Evolutionary conservation across 2,329 filamentous ascomycete species (phyloP).

Genomic region (Scopulariopsis brevicaulis): DNA sequence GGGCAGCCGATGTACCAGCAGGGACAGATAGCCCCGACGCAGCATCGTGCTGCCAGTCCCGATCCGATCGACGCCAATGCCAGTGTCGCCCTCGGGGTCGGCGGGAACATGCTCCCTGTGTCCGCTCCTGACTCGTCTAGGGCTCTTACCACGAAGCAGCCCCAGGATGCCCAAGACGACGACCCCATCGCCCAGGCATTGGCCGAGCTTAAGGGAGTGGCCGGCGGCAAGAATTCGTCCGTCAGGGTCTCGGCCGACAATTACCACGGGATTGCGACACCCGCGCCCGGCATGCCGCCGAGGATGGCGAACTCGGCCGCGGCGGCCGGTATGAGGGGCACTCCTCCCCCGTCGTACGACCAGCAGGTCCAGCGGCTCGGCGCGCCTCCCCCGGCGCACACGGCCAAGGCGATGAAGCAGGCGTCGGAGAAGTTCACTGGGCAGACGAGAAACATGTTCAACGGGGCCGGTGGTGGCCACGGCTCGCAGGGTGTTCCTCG

Average conservation of each 20-base stretch:
- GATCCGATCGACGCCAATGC: slow-evolving; percentile 86
- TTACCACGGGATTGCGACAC: slow-evolving; percentile 87
- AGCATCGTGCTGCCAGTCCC: slow-evolving; percentile 48
- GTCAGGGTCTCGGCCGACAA: slow-evolving; percentile 87
- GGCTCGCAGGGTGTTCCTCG: slow-evolving; percentile 32
- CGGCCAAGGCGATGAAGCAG: slow-evolving; percentile 90
- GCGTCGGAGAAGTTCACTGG: slow-evolving; percentile 80
- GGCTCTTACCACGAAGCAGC: slow-evolving; percentile 12
- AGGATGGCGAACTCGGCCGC: slow-evolving; percentile 20
- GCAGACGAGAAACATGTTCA: slow-evolving; percentile 73
- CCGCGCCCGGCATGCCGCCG: slow-evolving; percentile 43
- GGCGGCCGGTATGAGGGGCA: slow-evolving; percentile 53
- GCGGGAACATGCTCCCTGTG: slow-evolving; percentile 92
- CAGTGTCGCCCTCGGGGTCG: slow-evolving; percentile 85
- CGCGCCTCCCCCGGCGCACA: slow-evolving; percentile 84
- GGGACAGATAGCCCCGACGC: slow-evolving; percentile 21
- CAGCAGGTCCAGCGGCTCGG: slow-evolving; percentile 68
- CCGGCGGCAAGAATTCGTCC: slow-evolving; percentile 64
- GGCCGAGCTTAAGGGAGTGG: slow-evolving; percentile 80
- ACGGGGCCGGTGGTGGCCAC: slow-evolving; percentile 19
- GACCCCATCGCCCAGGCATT: slow-evolving; percentile 90
- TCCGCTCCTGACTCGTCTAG: slow-evolving; percentile 22
- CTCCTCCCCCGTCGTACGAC: slow-evolving; percentile 82
- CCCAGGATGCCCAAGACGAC: slow-evolving; percentile 42
- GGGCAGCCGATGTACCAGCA: slow-evolving; percentile 26